A percentile compares a stretch with the other conserved stretches of the same genome.
Evolutionary conservation across 2,329 filamentous ascomycete species (phyloP).

Genomic region (Lachnellula arida): DNA sequence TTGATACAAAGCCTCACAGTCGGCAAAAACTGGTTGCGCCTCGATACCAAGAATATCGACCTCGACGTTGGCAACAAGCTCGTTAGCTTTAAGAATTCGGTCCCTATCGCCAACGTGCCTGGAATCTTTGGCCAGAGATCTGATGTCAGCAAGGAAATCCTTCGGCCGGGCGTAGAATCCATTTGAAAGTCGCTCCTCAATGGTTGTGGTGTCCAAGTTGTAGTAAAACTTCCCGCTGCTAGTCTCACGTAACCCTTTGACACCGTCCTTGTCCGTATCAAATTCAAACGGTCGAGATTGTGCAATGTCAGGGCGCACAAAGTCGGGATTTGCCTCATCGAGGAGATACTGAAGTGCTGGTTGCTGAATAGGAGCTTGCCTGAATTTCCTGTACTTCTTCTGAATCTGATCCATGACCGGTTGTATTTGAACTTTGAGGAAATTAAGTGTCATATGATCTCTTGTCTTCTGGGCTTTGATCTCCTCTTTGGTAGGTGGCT

Average conservation of each 20-base stretch:
- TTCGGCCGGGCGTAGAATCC: conserved; percentile 89
- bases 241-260: conserved; percentile 70
- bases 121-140: conserved; percentile 77
- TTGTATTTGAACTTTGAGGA: conserved; percentile 83
- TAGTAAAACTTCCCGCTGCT: conserved; percentile 83
- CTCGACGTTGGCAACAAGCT: conserved; percentile 88
- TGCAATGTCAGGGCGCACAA: conserved; percentile 47
- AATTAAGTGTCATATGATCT: conserved; percentile 79
- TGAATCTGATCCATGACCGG: conserved; percentile 98
- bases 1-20: conserved; percentile 78
- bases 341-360: conserved; percentile 74
- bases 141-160: conserved; percentile 87
- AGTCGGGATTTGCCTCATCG: conserved; percentile 73
- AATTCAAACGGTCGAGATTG: conserved; percentile 74
- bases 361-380: conserved; percentile 72
- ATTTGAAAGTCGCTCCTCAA: conserved; percentile 94
- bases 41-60: conserved; percentile 83
- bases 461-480: conserved; percentile 73
- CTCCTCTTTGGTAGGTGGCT: conserved; percentile 69
- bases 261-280: conserved; percentile 72
- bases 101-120: conserved; percentile 79
- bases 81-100: conserved; percentile 79
- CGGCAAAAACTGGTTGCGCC: conserved; percentile 58
- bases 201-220: conserved; percentile 87
- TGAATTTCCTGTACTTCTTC: conserved; percentile 81